Conservation (phyloP, 2,329 filamentous ascomycete genomes). For the Leptographium lundbergii region DNA sequence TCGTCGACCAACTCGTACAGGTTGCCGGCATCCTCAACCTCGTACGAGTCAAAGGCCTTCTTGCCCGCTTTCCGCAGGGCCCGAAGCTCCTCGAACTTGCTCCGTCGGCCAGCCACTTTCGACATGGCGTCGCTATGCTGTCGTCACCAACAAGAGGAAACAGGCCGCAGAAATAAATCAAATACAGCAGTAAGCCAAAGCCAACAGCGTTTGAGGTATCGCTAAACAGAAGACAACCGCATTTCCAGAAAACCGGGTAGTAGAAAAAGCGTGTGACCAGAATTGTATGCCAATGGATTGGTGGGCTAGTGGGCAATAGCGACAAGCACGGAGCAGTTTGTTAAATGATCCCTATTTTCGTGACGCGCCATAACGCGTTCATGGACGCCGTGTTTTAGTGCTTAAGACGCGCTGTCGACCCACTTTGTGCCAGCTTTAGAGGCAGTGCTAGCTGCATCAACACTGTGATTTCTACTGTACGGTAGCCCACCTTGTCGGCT, state of each 20-base stretch:
- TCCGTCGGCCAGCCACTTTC: conserved; percentile 27
- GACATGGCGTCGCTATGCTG: conserved; percentile 19
- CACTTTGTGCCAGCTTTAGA: neutral
- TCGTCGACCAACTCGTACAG: conserved; percentile 96
- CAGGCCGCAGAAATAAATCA: neutral
- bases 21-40: conserved; percentile 70
- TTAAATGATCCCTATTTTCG: neutral
- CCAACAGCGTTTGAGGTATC: neutral
- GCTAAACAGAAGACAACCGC: neutral
- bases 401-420: neutral
- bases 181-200: neutral
- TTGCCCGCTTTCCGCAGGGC: conserved; percentile 81
- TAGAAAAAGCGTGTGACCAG: neutral
- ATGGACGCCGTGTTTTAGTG: neutral
- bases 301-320: neutral
- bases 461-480: neutral
- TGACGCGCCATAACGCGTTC: conserved; percentile 5
- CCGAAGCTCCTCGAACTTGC: conserved; percentile 63
- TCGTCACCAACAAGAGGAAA: neutral
- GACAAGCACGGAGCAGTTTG: neutral
- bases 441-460: neutral
- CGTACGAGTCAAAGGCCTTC: conserved; percentile 77
- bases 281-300: neutral
- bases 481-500: neutral
- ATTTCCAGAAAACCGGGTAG: neutral